phyloP scores from a whole-genome alignment of 208 protist species.

The Trypanosoma grayi region DNA sequence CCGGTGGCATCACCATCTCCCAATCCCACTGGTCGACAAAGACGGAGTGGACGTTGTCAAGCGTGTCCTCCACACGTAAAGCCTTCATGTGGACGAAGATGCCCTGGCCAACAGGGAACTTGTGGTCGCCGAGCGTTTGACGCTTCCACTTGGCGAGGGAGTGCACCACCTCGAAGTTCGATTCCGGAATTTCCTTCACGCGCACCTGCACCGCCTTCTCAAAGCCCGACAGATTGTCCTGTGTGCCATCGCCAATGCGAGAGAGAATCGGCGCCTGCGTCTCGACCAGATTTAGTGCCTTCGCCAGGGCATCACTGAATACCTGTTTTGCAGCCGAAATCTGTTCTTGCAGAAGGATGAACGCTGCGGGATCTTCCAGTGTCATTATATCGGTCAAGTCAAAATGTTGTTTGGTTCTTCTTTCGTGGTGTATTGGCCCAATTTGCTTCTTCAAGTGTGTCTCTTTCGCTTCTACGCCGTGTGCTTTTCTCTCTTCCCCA shows the following conservation, averaged over 20 bases:
- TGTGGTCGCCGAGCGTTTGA: slow-evolving; percentile 71
- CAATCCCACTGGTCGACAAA: slow-evolving; percentile 94
- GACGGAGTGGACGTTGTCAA: slow-evolving; percentile 89
- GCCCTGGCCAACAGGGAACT: slow-evolving; percentile 73
- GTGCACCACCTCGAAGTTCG: slow-evolving; percentile 84
- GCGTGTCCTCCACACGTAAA: slow-evolving; percentile 81
- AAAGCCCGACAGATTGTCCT: slow-evolving; percentile 89
- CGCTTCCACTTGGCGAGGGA: slow-evolving; percentile 94
- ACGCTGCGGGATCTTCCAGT: slow-evolving; percentile 37
- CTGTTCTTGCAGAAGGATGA: slow-evolving; percentile 63
- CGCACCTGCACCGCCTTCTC: slow-evolving; percentile 86
- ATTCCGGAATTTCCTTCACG: slow-evolving; percentile 77
- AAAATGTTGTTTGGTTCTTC: slow-evolving; percentile 2
- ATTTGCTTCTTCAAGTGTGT: not conserved
- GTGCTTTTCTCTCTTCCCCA: not conserved
- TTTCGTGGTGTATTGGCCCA: not conserved
- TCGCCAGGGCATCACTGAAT: slow-evolving; percentile 66
- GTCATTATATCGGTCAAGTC: slow-evolving; percentile 18
- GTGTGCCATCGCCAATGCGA: slow-evolving; percentile 75
- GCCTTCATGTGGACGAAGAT: slow-evolving; percentile 88
- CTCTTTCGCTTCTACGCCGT: not conserved
- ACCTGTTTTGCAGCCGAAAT: slow-evolving; percentile 66
- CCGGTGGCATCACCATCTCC: slow-evolving; percentile 73
- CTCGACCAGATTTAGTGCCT: slow-evolving; percentile 69
- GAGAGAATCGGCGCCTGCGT: slow-evolving; percentile 84